Conservation (phyloP, 2,329 filamentous ascomycete species). For the Samsoniella hepiali region DNA sequence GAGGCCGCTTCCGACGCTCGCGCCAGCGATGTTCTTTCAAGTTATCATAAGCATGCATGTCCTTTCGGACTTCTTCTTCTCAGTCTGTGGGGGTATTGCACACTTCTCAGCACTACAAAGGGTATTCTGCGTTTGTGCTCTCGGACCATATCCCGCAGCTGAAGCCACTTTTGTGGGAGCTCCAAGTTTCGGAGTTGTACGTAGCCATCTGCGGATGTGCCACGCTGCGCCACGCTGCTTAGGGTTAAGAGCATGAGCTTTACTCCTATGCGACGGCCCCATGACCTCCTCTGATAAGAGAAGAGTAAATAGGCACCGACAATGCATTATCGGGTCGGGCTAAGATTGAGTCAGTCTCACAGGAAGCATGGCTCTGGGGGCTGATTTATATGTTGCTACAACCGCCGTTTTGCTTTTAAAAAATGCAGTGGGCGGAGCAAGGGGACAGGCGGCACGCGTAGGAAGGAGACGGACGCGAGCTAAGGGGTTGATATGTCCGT, state of each 20-base stretch:
- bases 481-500: too few relatives aligned
- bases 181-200: background rate
- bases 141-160: background rate
- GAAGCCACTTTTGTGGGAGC: background rate
- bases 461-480: too few relatives aligned
- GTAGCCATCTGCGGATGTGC: background rate
- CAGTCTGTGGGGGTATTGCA: background rate
- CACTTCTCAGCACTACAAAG: background rate
- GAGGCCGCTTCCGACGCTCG: background rate
- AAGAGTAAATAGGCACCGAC: background rate
- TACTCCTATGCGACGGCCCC: background rate
- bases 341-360: background rate
- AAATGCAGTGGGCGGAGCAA: too few relatives aligned
- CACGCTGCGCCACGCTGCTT: too few relatives aligned
- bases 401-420: background rate
- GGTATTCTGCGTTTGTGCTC: background rate
- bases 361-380: background rate
- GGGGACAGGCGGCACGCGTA: too few relatives aligned
- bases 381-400: background rate
- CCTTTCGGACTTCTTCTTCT: background rate
- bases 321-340: too few relatives aligned
- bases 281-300: background rate
- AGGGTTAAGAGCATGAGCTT: background rate
- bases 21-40: background rate
- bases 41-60: background rate